Base-by-base conservation (phyloP, 192 early-diverging fungal species). In the Rhizoclosmatium sp. region DNA sequence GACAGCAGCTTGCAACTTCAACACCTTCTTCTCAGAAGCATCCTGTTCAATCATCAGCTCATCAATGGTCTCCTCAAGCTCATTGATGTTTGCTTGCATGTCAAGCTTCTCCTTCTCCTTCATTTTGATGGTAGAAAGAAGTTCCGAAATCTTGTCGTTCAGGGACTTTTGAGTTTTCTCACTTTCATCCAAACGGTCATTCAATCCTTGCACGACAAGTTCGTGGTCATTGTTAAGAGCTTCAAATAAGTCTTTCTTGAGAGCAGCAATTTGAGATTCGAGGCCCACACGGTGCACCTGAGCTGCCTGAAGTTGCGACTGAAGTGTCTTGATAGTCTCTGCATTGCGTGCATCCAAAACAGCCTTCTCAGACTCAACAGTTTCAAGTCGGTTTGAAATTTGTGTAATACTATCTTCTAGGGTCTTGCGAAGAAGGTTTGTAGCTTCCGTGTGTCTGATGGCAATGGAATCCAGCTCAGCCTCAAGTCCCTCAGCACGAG, bases 41-140 rank as follows among this genome's bases (percentile, higher is more conserved):
- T 76, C 64, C 40, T 76, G 75, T 39, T 76, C 75, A 54, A 76
- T 23, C 75, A 76, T 76, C 12, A 76, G 49, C 47, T 76, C 75
- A 54, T 76, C 75, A 66, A 76, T 76, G 19, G 75, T 76, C 44
- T 76, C 75, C 44, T 76, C 75, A 16, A 76, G 75, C 47, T 76
- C 75, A 3, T 10, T 31, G 47, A 76, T 66, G 49, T 76, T 65
- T 47, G 62, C 75, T 3, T 67, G 75, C 16, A 76, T 41, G 4
- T 76, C 75, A 9, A 23, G 44, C 64, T 76, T 65, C 44, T 76
- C 75, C 45, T 66, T 54, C 21, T 76, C 75, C 47, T 76, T 64
- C 12, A 47, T 40, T 41, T 76, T 76, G 61, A 76, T 66, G 2
- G 75, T 49, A 4, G 4, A 61, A 21, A 76, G 58, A 7, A 76